These are phyloP conservation scores for Colletotrichum euphorbiae DNA, from an alignment of 2,329 filamentous ascomycete species.

Conservation along the genomic window DNA sequence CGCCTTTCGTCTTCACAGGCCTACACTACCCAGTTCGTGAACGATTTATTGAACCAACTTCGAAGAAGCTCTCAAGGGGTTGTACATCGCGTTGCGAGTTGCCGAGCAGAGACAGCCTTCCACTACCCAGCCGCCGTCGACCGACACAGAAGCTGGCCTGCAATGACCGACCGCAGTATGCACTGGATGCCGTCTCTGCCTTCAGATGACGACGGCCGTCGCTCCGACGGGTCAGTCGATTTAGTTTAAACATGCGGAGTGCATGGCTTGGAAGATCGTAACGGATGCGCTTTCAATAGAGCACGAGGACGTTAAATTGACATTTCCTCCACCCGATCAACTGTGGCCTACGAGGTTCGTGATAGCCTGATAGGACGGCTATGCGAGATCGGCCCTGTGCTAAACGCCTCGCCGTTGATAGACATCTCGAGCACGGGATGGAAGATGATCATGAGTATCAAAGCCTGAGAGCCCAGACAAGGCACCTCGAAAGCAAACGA, in stretches of 20 bases:
- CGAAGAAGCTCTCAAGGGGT: no score
- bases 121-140: no score
- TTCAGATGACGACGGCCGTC: no score
- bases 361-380: not conserved
- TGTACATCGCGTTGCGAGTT: no score
- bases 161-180: no score
- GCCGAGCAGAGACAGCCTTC: no score
- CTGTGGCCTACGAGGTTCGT: not conserved
- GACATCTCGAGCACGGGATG: conserved; percentile 1
- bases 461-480: not conserved
- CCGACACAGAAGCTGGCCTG: no score
- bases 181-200: no score
- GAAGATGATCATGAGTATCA: not conserved
- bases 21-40: no score
- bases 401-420: not conserved
- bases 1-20: not conserved
- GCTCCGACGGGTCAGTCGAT: no score
- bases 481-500: not conserved
- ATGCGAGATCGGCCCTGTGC: not conserved
- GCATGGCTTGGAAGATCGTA: not conserved
- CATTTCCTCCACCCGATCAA: not conserved
- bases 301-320: not conserved
- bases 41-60: no score
- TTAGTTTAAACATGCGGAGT: conserved; percentile 10
- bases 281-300: no score